phyloP scores from a whole-genome alignment of 2,329 filamentous ascomycete species.

The Alternaria tenuissima region DNA sequence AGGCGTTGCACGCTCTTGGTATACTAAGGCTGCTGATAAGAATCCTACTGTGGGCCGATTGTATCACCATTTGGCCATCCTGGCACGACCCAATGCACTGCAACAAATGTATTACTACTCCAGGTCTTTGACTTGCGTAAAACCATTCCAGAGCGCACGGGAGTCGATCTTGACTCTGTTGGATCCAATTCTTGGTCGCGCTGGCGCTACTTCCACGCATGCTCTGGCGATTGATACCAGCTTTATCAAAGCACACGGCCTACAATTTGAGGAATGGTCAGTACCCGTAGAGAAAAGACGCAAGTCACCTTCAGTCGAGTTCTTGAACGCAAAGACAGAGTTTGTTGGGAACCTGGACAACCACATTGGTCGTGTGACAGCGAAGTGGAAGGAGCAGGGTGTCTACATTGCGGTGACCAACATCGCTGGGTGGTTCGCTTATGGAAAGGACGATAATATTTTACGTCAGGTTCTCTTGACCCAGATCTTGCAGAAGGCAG shows the following conservation, averaged over 20 bases:
- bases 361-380: conserved; percentile 63
- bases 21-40: conserved; percentile 76
- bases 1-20: conserved; percentile 82
- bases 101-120: conserved; percentile 77
- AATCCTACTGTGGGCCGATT: conserved; percentile 78
- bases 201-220: conserved; percentile 38
- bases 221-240: conserved; percentile 62
- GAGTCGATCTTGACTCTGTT: conserved; percentile 77
- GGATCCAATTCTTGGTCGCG: conserved; percentile 57
- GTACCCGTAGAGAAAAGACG: too few relatives aligned
- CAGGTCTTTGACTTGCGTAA: conserved; percentile 73
- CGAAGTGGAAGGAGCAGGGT: conserved; percentile 65
- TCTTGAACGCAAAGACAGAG: conserved; percentile 55
- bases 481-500: too few relatives aligned
- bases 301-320: too few relatives aligned
- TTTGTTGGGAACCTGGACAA: conserved; percentile 65
- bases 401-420: conserved; percentile 67
- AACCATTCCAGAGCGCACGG: conserved; percentile 72
- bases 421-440: conserved; percentile 40
- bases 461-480: too few relatives aligned
- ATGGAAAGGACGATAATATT: too few relatives aligned
- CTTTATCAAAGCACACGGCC: conserved; percentile 69
- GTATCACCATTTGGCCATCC: conserved; percentile 86
- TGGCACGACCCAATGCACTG: conserved; percentile 73
- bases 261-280: too few relatives aligned